phyloP scores from a whole-genome alignment of 2,329 filamentous ascomycete genomes.

The Claviceps digitariae region DNA sequence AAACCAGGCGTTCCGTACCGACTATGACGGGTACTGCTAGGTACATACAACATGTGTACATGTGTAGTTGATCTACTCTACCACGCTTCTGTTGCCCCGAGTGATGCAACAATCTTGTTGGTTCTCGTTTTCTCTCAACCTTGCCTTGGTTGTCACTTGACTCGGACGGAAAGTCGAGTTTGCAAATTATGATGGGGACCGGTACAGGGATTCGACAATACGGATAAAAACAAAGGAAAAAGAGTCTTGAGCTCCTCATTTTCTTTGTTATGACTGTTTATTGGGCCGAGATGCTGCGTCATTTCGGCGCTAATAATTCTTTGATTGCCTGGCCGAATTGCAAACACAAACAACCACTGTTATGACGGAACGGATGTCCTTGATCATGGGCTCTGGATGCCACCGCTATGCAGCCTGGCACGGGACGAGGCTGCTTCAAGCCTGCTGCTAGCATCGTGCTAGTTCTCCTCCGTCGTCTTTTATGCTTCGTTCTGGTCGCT shows the following conservation, averaged over 20 bases:
- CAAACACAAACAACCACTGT: background rate
- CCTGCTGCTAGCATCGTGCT: background rate
- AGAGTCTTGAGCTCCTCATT: background rate
- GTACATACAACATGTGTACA: no score
- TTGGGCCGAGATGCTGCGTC: background rate
- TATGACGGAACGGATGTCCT: background rate
- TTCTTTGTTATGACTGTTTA: background rate
- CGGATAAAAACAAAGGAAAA: background rate
- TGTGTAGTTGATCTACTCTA: background rate
- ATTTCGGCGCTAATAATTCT: background rate
- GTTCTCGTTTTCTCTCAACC: background rate
- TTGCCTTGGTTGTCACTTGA: background rate
- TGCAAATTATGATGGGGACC: background rate
- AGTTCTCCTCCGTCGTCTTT: background rate
- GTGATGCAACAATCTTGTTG: background rate
- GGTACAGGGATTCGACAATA: background rate
- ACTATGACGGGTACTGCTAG: background rate
- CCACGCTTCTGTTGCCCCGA: background rate
- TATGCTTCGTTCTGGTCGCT: background rate
- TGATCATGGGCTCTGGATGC: background rate
- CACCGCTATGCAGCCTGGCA: background rate
- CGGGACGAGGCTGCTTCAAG: background rate
- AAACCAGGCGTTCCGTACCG: background rate
- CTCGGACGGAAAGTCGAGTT: background rate
- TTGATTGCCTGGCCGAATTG: background rate